Conservation (phyloP, 2,329 filamentous ascomycete species). For the Botryosphaeria dothidea region DNA sequence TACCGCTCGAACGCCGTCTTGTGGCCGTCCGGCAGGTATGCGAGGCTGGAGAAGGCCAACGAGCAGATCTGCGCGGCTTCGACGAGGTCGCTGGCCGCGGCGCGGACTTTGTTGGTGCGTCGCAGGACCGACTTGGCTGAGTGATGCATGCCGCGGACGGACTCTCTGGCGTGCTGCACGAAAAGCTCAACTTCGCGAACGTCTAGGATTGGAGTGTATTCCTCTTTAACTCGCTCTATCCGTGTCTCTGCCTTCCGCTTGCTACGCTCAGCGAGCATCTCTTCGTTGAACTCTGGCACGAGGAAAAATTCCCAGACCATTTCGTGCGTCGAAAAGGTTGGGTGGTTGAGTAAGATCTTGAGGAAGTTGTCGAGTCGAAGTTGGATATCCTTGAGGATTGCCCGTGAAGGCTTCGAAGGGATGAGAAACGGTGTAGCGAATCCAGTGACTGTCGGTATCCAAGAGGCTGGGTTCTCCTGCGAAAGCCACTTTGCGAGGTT, state of each 20-base stretch:
- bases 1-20: constrained; percentile 72
- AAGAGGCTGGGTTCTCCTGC: constrained; percentile 91
- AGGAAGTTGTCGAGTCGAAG: constrained; percentile 83
- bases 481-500: constrained; percentile 80
- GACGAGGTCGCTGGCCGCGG: constrained; percentile 65
- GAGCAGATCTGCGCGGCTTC: constrained; percentile 62
- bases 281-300: constrained; percentile 86
- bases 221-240: constrained; percentile 81
- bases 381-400: constrained; percentile 85
- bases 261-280: constrained; percentile 87
- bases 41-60: constrained; percentile 54
- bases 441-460: constrained; percentile 78
- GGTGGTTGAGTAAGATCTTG: constrained; percentile 80
- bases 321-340: constrained; percentile 93
- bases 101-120: constrained; percentile 71
- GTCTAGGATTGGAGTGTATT: constrained; percentile 78
- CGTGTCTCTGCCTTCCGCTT: constrained; percentile 82
- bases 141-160: constrained; percentile 80
- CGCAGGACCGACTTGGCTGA: constrained; percentile 81
- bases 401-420: constrained; percentile 84
- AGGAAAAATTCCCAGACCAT: constrained; percentile 99
- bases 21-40: constrained; percentile 69
- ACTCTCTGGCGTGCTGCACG: constrained; percentile 85
- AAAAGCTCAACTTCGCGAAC: constrained; percentile 90
- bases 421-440: constrained; percentile 89